A percentile compares a stretch with the other conserved stretches of the same genome.
Conservation (phyloP, 208 protist genomes). For the Leishmania major region DNA sequence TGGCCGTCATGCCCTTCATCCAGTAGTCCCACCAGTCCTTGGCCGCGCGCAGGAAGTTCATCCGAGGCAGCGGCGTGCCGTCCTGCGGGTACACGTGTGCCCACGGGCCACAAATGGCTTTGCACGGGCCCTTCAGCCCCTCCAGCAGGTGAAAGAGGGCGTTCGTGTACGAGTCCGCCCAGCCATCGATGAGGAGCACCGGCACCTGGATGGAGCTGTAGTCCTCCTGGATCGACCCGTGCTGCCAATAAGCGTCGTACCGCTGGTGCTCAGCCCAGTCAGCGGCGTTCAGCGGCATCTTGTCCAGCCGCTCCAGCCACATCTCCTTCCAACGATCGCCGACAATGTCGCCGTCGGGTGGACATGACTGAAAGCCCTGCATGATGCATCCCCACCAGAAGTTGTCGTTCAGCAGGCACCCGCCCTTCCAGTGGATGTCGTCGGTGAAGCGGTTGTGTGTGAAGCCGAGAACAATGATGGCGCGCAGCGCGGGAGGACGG, state of each 20-base stretch:
- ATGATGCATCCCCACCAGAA: constrained; percentile 78
- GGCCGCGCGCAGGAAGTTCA: constrained; percentile 66
- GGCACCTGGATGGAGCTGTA: constrained; percentile 58
- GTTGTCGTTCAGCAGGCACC: constrained; percentile 72
- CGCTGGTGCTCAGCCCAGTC: constrained; percentile 55
- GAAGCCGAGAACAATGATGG: constrained; percentile 72
- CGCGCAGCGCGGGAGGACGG: constrained; percentile 51
- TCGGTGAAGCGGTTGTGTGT: constrained; percentile 71
- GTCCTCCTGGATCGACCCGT: constrained; percentile 60
- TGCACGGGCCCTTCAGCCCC: constrained; percentile 50
- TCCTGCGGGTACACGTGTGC: constrained; percentile 70
- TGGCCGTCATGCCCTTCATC: constrained; percentile 39
- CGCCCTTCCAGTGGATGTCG: constrained; percentile 76
- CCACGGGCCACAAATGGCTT: constrained; percentile 66
- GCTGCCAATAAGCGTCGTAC: constrained; percentile 68
- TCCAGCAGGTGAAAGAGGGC: constrained; percentile 51
- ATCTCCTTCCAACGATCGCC: constrained; percentile 49
- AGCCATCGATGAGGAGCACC: constrained; percentile 56
- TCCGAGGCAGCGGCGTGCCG: constrained; percentile 46
- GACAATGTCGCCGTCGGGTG: constrained; percentile 46
- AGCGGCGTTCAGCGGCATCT: constrained; percentile 55
- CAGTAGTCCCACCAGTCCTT: constrained; percentile 62
- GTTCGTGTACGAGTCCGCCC: constrained; percentile 73
- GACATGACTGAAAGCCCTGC: constrained; percentile 57
- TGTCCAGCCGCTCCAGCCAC: constrained; percentile 53